A percentile compares a stretch with the other conserved stretches of the same genome.
These are phyloP conservation scores for Elsinoe batatas DNA, from an alignment of 2,329 filamentous ascomycete genomes.

Conservation along the genomic window DNA sequence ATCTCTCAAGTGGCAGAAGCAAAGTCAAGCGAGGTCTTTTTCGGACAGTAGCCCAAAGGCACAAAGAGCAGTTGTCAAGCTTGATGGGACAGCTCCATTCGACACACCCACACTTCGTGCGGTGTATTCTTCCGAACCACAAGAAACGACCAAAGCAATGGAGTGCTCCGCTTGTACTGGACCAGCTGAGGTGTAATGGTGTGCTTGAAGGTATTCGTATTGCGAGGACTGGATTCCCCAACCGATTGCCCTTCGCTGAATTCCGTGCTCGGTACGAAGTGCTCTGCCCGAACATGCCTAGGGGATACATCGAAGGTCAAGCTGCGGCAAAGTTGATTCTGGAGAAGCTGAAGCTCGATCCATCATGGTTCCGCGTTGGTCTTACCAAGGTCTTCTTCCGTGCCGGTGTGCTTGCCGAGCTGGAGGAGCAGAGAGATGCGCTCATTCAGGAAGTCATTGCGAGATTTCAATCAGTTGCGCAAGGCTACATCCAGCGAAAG, in stretches of 20 bases:
- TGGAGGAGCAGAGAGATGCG: slow-evolving; percentile 90
- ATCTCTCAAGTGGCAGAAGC: slow-evolving; percentile 55
- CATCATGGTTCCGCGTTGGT: slow-evolving; percentile 79
- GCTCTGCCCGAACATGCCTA: slow-evolving; percentile 78
- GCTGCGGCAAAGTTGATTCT: slow-evolving; percentile 76
- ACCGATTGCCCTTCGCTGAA: slow-evolving; percentile 81
- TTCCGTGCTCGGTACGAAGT: slow-evolving; percentile 96
- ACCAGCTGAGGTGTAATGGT: slow-evolving; percentile 97
- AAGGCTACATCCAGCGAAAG: slow-evolving; percentile 80
- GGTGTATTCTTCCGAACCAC: slow-evolving; percentile 95
- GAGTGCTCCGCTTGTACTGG: slow-evolving; percentile 81
- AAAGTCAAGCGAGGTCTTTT: slow-evolving; percentile 96
- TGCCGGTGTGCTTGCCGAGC: slow-evolving; percentile 85
- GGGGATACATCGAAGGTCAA: slow-evolving; percentile 84
- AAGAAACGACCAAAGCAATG: slow-evolving; percentile 94
- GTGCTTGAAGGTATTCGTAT: slow-evolving; percentile 98
- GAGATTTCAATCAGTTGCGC: slow-evolving; percentile 81
- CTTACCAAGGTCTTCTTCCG: slow-evolving; percentile 97
- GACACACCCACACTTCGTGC: slow-evolving; percentile 95
- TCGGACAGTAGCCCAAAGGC: slow-evolving; percentile 87
- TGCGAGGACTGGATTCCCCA: slow-evolving; percentile 92
- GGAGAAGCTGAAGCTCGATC: slow-evolving; percentile 77
- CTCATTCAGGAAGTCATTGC: slow-evolving; percentile 91
- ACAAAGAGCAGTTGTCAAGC: slow-evolving; percentile 97
- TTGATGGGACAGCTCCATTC: slow-evolving; percentile 90